These are phyloP conservation scores for Pyropia haitanensis DNA, from an alignment of 23 red algal species.

Conservation along the genomic window DNA sequence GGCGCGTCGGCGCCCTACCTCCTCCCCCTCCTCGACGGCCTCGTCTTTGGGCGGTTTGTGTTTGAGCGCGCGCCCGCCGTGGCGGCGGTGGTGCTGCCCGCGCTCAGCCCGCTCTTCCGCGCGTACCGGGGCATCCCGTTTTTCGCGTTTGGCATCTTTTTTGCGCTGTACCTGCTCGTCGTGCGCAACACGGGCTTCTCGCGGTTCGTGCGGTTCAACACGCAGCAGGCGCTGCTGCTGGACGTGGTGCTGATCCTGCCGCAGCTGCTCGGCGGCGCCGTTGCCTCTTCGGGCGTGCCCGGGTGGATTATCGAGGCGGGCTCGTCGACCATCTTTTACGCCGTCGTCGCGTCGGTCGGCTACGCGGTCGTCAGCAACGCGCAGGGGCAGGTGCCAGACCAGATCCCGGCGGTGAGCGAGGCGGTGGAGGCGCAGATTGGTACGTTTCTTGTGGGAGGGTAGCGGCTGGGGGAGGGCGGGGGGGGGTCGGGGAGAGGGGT, in stretches of 20 bases:
- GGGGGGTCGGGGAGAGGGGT: no score
- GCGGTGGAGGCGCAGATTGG: slow-evolving; percentile 68
- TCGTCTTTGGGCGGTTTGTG: slow-evolving; percentile 88
- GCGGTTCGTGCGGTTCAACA: slow-evolving; percentile 94
- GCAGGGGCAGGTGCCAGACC: slow-evolving; percentile 60
- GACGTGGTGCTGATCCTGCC: slow-evolving; percentile 93
- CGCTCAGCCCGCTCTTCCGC: slow-evolving; percentile 63
- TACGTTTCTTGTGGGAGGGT: slow-evolving; percentile 1
- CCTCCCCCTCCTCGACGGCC: slow-evolving; percentile 84
- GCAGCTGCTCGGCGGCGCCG: slow-evolving; percentile 58
- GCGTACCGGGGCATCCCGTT: slow-evolving; percentile 94
- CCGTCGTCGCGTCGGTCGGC: slow-evolving; percentile 27
- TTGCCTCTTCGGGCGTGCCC: slow-evolving; percentile 22
- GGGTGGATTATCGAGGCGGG: slow-evolving; percentile 26
- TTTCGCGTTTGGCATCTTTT: slow-evolving; percentile 83
- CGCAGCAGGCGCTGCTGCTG: slow-evolving; percentile 85
- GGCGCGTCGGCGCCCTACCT: slow-evolving; percentile 76
- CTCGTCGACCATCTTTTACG: slow-evolving; percentile 72
- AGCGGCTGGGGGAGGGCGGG: no score
- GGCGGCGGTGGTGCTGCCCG: slow-evolving; percentile 36
- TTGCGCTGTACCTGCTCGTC: slow-evolving; percentile 65
- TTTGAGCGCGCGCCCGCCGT: slow-evolving; percentile 63
- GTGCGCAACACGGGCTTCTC: slow-evolving; percentile 65
- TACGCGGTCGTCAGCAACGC: slow-evolving; percentile 58
- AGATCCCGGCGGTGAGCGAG: slow-evolving; percentile 73